Conservation (phyloP, 371 early-diverging fungal genomes). For the Rhizopus sp. region DNA sequence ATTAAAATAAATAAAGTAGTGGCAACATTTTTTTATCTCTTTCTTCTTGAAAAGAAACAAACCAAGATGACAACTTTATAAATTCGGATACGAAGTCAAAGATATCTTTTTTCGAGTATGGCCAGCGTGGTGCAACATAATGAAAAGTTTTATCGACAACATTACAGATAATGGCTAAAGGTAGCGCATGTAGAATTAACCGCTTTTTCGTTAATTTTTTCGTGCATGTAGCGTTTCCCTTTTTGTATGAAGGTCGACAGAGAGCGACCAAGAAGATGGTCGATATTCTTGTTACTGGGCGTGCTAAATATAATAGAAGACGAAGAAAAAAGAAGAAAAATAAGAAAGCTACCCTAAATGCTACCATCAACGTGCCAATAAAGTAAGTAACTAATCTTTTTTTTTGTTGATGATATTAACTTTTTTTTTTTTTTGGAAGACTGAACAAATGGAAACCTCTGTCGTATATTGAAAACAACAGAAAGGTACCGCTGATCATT, state of each 20-base stretch:
- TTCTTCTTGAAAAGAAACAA: no score
- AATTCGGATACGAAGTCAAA: no score
- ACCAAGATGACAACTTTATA: no score
- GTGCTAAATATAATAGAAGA: background rate
- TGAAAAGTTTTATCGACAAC: no score
- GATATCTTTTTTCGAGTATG: no score
- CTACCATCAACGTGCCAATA: background rate
- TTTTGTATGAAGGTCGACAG: conserved; percentile 11
- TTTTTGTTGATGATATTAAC: no score
- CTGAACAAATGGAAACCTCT: background rate
- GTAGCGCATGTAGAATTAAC: no score
- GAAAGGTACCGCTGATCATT: background rate
- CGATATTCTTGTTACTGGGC: background rate
- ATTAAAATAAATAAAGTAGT: background rate
- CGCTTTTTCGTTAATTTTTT: background rate
- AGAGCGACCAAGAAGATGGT: background rate
- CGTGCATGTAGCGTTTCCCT: background rate
- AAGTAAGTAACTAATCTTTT: background rate
- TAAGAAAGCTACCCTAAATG: background rate
- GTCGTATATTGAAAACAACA: background rate
- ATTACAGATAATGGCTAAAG: background rate
- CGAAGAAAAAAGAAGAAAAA: background rate
- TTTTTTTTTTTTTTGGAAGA: background rate
- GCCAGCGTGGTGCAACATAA: no score
- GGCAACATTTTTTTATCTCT: background rate